Conservation (phyloP, 306 rosid species). For the Trifolium subterraneum region DNA sequence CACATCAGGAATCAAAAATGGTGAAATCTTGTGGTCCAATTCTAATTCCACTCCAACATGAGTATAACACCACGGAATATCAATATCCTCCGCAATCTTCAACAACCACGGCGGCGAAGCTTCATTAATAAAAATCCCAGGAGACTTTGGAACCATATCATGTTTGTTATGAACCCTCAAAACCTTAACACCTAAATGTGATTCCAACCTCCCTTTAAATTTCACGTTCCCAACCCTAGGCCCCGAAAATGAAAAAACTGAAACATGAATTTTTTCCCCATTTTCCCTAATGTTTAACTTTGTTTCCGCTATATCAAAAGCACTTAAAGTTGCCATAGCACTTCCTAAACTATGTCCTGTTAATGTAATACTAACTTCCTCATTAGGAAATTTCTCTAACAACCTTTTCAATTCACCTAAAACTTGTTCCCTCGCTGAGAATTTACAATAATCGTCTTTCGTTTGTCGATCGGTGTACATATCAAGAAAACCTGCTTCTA, state of each 20-base stretch:
- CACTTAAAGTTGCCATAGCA: constrained; percentile 73
- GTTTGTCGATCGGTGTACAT: constrained; percentile 66
- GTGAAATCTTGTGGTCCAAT: constrained; percentile 72
- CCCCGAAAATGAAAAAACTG: constrained; percentile 76
- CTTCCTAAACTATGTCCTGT: constrained; percentile 86
- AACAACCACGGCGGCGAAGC: constrained; percentile 49
- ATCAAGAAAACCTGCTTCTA: constrained; percentile 77
- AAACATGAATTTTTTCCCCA: constrained; percentile 52
- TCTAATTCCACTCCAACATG: constrained; percentile 78
- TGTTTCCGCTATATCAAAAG: constrained; percentile 68
- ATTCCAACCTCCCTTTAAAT: constrained; percentile 69
- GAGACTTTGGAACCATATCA: constrained; percentile 74
- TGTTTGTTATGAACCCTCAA: constrained; percentile 71
- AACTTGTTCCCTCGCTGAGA: constrained; percentile 80
- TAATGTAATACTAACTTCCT: constrained; percentile 72
- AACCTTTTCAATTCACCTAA: constrained; percentile 59
- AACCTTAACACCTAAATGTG: constrained; percentile 63
- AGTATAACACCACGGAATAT: constrained; percentile 82
- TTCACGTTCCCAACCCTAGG: constrained; percentile 85
- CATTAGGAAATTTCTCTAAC: constrained; percentile 47
- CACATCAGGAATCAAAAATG: constrained; percentile 53
- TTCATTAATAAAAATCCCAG: constrained; percentile 74
- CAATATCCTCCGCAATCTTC: constrained; percentile 53
- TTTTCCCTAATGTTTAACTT: constrained; percentile 50
- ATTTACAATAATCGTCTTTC: constrained; percentile 57